Evolutionary conservation across 2,329 filamentous ascomycete species (phyloP).

Genomic region (Kalmusia sp.): DNA sequence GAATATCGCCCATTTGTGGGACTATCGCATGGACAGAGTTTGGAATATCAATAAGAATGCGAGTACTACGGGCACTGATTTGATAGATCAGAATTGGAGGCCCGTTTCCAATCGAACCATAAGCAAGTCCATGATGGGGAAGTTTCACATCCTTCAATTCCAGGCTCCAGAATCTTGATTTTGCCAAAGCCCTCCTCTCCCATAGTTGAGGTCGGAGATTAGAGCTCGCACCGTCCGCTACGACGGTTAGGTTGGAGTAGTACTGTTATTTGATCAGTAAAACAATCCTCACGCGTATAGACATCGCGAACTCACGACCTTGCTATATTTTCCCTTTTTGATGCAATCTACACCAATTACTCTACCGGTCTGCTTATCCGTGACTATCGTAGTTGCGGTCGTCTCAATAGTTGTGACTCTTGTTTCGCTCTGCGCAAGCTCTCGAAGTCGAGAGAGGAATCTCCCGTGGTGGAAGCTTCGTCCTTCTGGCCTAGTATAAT

Average conservation of each 20-base stretch:
- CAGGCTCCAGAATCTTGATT: conserved; percentile 89
- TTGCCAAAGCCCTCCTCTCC: no score
- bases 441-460: conserved; percentile 81
- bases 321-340: no score
- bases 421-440: conserved; percentile 73
- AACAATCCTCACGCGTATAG: no score
- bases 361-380: conserved; percentile 69
- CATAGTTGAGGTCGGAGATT: no score
- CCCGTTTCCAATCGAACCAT: no score
- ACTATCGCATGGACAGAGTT: conserved; percentile 73
- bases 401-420: conserved; percentile 91
- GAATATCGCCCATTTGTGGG: conserved; percentile 78
- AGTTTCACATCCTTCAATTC: conserved; percentile 85
- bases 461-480: conserved; percentile 92
- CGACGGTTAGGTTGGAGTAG: conserved; percentile 83
- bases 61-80: conserved; percentile 90
- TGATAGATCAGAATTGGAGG: conserved; percentile 88
- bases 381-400: conserved; percentile 76
- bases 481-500: no score
- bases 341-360: conserved; percentile 82
- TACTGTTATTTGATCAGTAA: no score
- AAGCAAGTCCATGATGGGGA: no score
- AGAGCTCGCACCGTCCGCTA: conserved; percentile 86
- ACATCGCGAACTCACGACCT: no score
- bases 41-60: conserved; percentile 87